Evolutionary conservation across 352 stramenopile species (phyloP).

Genomic region (Pythium oligandrum): DNA sequence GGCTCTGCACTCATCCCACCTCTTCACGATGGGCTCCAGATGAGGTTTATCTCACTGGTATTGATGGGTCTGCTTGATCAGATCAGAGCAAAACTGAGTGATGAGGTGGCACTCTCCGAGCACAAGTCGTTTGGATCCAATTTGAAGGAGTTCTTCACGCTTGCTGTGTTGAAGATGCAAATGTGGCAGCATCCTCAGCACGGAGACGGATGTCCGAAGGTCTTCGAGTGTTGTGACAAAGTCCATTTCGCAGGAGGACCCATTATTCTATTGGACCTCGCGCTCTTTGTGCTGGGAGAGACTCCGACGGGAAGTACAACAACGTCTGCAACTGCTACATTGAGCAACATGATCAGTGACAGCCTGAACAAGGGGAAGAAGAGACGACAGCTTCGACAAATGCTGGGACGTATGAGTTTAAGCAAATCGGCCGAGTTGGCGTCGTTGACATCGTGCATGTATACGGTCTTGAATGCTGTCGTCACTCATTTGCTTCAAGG

Average conservation of each 20-base stretch:
- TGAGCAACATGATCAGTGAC: conserved; percentile 48
- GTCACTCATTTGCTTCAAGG: conserved; percentile 61
- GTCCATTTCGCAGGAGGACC: conserved; percentile 54
- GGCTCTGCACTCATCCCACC: conserved; percentile 30
- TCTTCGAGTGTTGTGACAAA: conserved; percentile 42
- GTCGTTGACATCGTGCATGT: conserved; percentile 42
- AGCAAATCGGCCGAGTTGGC: conserved; percentile 53
- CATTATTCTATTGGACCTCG: conserved; percentile 45
- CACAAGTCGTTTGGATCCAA: conserved; percentile 54
- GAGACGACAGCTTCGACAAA: conserved; percentile 33
- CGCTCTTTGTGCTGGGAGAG: conserved; percentile 15
- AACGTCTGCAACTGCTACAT: conserved; percentile 11
- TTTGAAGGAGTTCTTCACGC: conserved; percentile 51
- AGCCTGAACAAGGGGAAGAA: conserved; percentile 58
- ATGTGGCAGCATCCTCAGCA: conserved; percentile 65
- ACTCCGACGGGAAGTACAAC: conserved; percentile 16
- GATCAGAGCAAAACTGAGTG: conserved; percentile 35
- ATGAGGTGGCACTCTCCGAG: conserved; percentile 36
- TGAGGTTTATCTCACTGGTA: conserved; percentile 50
- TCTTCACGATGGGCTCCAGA: conserved; percentile 37
- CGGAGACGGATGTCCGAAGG: conserved; percentile 43
- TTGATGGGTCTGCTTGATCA: conserved; percentile 50
- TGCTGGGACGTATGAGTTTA: conserved; percentile 44
- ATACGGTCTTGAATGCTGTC: conserved; percentile 44
- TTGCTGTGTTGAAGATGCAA: conserved; percentile 57